Evolutionary conservation across 2,329 filamentous ascomycete genomes (phyloP), one percentile per base, ranked within the genome.

Genomic region (Fusarium graminum): DNA sequence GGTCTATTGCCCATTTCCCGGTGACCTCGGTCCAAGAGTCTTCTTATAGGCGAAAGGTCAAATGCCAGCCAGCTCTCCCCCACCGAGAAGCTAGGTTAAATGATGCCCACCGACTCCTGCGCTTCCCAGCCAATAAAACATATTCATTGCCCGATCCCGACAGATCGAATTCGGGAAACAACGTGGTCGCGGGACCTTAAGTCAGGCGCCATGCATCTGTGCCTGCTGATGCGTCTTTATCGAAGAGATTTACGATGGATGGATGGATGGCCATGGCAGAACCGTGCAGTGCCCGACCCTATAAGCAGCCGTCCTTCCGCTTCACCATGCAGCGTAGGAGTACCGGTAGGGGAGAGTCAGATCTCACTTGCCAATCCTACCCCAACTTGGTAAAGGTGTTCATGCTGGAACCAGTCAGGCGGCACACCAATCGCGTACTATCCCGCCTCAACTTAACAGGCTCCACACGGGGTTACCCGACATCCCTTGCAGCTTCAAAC

Each of bases 361-460:
- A 72, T 72, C 63, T 63, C 17, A 53, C 47, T 56, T 56, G 53
- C 59, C 69, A 73, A 73, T 73, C 69, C 68, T 53, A 38, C 29
- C 51, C 28, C 56, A 32, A 57, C 41, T 44, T 40, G 51, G 49
- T 44, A 54, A 58, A 58, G 62, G 59, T 38, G 56, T 70, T 71
- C 69, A 70, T 57, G 56, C 49, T 68, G 59, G 71, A 73, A 73
- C 71, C 71, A 71, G 66, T 70, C 68, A 66, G 63, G 47, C 52
- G 71, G 71, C 69, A 73, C 71, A 73, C 71, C 71, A 73, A 73
- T 73, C 71, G 68, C 71, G 69, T 70, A 61, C 66, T 49, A 61
- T 73, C 68, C 71, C 71, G 71, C 65, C 67, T 69, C 58, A 62
- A 68, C 65, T 67, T 59, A 43, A 47, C 45, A 19, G 47, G 60